Evolutionary conservation across 2,329 filamentous ascomycete species (phyloP).

Genomic region (Didymella pomorum): DNA sequence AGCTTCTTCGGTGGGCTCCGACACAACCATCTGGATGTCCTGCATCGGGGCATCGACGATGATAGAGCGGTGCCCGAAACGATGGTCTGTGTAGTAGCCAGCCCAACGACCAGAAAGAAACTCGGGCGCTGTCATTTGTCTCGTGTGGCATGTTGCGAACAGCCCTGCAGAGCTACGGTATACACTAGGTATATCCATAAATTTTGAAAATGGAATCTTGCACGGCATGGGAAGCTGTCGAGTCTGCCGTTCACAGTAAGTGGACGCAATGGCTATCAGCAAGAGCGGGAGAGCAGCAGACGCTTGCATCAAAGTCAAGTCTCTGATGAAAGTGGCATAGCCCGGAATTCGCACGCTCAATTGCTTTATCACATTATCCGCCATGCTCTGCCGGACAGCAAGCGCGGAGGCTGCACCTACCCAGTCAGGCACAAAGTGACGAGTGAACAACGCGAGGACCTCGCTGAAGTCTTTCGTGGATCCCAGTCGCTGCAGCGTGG

Average conservation of each 20-base stretch:
- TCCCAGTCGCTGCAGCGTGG: constrained; percentile 20
- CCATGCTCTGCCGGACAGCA: not conserved
- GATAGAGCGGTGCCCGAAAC: not conserved
- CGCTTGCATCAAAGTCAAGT: constrained; percentile 19
- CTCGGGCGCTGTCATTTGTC: constrained; percentile 23
- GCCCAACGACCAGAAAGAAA: constrained; percentile 32
- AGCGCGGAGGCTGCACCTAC: not conserved
- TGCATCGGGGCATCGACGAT: constrained; percentile 26
- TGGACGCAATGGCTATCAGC: constrained; percentile 16
- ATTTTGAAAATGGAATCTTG: constrained; percentile 22
- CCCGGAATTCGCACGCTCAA: constrained; percentile 19
- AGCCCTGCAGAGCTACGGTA: constrained; percentile 10
- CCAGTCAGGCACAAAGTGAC: constrained; percentile 5
- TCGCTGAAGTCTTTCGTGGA: not conserved
- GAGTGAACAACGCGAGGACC: constrained; percentile 4
- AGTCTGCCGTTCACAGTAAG: not conserved
- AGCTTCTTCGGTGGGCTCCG: constrained; percentile 2
- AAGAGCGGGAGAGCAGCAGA: constrained; percentile 19
- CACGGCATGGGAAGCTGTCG: constrained; percentile 21
- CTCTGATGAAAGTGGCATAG: constrained; percentile 7
- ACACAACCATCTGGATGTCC: constrained; percentile 21
- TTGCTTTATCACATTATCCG: constrained; percentile 1
- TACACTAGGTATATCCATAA: constrained; percentile 28
- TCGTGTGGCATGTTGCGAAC: constrained; percentile 29
- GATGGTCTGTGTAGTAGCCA: constrained; percentile 30